Percentiles rank a stretch among this genome's conserved stretches.
Conservation (phyloP, 106 monocot species). For the Gastrodia elata region DNA sequence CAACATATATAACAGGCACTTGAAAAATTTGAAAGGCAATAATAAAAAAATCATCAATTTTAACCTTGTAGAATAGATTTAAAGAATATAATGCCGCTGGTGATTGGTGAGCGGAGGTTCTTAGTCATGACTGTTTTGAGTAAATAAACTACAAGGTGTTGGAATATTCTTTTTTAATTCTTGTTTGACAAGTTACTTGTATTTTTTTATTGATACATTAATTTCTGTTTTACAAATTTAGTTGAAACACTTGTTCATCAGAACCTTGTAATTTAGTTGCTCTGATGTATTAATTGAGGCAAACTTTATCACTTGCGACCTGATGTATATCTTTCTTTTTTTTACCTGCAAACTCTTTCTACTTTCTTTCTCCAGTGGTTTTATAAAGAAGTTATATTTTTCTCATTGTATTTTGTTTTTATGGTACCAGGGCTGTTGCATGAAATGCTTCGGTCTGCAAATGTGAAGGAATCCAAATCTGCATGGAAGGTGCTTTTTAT, state of each 20-base stretch:
- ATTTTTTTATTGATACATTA: background rate
- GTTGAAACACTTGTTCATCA: background rate
- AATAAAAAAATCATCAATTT: background rate
- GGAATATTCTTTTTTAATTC: background rate
- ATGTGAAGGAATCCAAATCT: conserved; percentile 29
- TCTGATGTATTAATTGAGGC: background rate
- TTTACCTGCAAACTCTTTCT: background rate
- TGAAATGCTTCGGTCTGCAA: conserved; percentile 38
- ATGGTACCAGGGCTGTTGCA: conserved; percentile 21
- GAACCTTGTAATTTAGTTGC: background rate
- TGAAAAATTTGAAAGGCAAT: background rate
- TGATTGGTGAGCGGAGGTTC: conserved; percentile 1
- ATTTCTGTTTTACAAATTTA: background rate
- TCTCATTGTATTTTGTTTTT: background rate
- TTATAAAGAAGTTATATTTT: background rate
- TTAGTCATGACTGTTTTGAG: background rate
- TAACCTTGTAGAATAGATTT: background rate
- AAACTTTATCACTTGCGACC: background rate
- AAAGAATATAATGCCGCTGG: background rate
- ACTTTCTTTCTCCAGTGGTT: background rate
- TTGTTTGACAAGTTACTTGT: background rate
- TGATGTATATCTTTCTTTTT: background rate
- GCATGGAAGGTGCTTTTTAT: conserved; percentile 30
- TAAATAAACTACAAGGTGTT: background rate
- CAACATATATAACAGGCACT: background rate